Evolutionary conservation across 2,329 filamentous ascomycete species (phyloP), one percentile per base, ranked within the genome.

Genomic region (Cadophora gregata): DNA sequence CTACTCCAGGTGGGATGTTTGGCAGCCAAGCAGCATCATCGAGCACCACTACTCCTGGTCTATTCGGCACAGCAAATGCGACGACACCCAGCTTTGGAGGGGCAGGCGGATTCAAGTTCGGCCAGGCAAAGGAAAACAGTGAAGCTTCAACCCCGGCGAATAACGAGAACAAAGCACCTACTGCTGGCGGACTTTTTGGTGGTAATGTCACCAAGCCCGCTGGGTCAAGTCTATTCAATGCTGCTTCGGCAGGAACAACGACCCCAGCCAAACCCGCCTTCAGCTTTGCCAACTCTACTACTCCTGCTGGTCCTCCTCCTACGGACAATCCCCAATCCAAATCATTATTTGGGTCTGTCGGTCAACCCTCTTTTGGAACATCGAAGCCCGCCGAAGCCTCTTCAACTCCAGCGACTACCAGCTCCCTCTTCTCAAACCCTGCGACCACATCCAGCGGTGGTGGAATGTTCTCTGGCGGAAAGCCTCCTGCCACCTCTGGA

Each of bases 291-390:
- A 67, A 50, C n/a, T 75, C 74, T 24, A 76, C 74, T 24, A 78
- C 76, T n/a, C 76, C 76, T 38, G 75, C 75, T 51, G 76, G 76
- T 21, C 74, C 73, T 50, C 75, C 75, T 47, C 76, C 75, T 47
- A 65, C 72, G 63, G 72, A 70, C 51, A 70, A 66, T 59, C 42
- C 33, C 36, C 64, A 64, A 31, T 56, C 68, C 60, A 69, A 63
- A 24, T 63, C 66, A 14, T 42, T 73, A n/a, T 75, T 74, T 63
- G 67, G 67, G 10, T 29, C 60, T 51, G 47, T 59, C 47, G 59
- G 60, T 56, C 33, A 64, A 53, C 33, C n/a, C 55, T 21, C 59
- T 68, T 68, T 74, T 67, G 65, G 66, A 27, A 63, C 45, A 47
- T 24, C 65, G n/a, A 70, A 70, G 42, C 59, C 64, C 38, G 59